Evolutionary conservation across 1,284 basidiomycete genomes (phyloP).

Genomic region (Malassezia arunalokei): DNA sequence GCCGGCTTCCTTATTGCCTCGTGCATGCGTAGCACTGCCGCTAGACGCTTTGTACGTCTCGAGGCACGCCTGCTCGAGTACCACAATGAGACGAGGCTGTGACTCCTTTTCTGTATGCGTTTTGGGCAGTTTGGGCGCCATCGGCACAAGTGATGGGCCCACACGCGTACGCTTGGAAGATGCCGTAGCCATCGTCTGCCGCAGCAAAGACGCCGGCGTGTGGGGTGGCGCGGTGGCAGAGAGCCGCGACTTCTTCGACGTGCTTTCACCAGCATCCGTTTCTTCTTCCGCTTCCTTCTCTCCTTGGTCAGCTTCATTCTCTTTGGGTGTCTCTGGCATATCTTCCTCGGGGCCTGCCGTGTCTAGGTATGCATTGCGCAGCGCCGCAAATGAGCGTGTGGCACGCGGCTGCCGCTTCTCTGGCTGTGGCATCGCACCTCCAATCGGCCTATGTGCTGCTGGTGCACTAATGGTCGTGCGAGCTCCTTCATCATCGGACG

Average conservation of each 20-base stretch:
- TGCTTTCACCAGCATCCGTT: background rate
- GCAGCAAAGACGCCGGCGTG: constrained; percentile 8
- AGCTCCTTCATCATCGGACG: constrained; percentile 10
- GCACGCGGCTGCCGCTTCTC: constrained; percentile 1
- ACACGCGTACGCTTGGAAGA: constrained; percentile 31
- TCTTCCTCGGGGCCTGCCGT: constrained; percentile 2
- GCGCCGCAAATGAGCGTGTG: constrained; percentile 8
- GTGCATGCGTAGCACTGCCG: constrained; percentile 46
- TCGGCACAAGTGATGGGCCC: constrained; percentile 37
- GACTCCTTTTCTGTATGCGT: constrained; percentile 33
- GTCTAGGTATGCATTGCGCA: constrained; percentile 8
- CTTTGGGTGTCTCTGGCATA: background rate
- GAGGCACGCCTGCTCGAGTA: constrained; percentile 83
- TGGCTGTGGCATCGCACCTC: constrained; percentile 12
- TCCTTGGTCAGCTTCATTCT: background rate
- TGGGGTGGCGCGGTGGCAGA: constrained; percentile 11
- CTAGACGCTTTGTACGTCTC: constrained; percentile 80
- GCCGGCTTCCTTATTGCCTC: constrained; percentile 44
- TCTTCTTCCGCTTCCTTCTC: background rate
- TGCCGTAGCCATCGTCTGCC: background rate
- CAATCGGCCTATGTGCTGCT: constrained; percentile 8
- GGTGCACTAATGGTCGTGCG: constrained; percentile 16
- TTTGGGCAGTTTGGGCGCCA: constrained; percentile 40
- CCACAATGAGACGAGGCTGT: constrained; percentile 58
- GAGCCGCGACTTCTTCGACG: constrained; percentile 6